Evolutionary conservation across 805 yeast species (phyloP).

Genomic region (Metschnikowia lochheadii): DNA sequence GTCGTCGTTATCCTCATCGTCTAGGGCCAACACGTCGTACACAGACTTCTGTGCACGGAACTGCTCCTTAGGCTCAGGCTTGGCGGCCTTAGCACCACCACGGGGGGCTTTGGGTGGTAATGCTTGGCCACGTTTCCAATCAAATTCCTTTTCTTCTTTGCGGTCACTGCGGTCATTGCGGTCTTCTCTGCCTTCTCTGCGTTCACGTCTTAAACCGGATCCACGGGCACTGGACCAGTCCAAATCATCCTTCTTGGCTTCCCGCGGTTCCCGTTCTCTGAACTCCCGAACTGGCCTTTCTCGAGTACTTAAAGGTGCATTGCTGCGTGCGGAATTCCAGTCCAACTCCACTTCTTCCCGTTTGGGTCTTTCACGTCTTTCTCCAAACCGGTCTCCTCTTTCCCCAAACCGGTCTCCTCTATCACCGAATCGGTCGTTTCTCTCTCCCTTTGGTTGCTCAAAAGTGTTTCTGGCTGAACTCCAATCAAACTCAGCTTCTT

Average conservation of each 20-base stretch:
- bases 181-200: conserved; percentile 22
- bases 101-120: conserved; percentile 18
- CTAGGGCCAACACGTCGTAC: conserved; percentile 19
- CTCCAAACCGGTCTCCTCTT: not conserved
- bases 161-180: conserved; percentile 27
- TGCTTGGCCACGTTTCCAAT: conserved; percentile 38
- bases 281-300: conserved; percentile 19
- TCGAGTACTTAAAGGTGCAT: conserved; percentile 32
- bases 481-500: conserved; percentile 44
- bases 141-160: conserved; percentile 29
- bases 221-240: conserved; percentile 26
- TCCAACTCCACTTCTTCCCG: conserved; percentile 41
- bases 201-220: conserved; percentile 9
- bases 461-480: conserved; percentile 30
- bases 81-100: conserved; percentile 8
- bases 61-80: conserved; percentile 10
- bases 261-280: conserved; percentile 1
- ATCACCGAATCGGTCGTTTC: not conserved
- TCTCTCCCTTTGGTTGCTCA: conserved; percentile 6
- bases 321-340: conserved; percentile 38
- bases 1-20: conserved; percentile 15
- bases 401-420: not conserved
- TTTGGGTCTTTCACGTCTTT: conserved; percentile 20
- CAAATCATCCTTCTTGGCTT: conserved; percentile 16
- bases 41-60: conserved; percentile 18